These are phyloP conservation scores for Sonneratia caseolaris DNA, from an alignment of 345 rosid species.

Conservation along the genomic window DNA sequence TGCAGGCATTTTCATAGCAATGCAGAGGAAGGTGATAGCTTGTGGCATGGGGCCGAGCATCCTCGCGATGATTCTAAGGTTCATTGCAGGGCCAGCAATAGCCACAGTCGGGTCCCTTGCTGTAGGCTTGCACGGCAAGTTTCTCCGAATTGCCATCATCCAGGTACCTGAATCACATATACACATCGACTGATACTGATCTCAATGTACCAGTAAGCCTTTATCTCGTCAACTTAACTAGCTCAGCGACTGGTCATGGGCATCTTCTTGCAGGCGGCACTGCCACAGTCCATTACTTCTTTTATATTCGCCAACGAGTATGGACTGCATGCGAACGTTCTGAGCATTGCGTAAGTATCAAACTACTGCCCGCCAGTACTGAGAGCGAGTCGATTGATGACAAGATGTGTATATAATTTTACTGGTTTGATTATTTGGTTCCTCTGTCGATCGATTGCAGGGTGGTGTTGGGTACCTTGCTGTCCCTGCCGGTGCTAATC, in stretches of 20 bases:
- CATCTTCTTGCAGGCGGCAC: conserved; percentile 25
- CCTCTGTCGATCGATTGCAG: conserved; percentile 12
- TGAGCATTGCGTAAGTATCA: conserved; percentile 33
- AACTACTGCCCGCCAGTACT: neutral
- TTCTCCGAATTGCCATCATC: conserved; percentile 27
- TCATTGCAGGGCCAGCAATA: conserved; percentile 31
- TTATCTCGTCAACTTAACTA: neutral
- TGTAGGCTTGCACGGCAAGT: conserved; percentile 31
- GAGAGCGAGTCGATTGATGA: neutral
- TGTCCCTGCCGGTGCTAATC: conserved; percentile 23
- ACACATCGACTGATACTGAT: neutral
- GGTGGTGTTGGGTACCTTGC: conserved; percentile 31
- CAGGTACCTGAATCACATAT: conserved; percentile 15
- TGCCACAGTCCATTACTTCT: conserved; percentile 33
- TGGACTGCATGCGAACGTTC: conserved; percentile 30
- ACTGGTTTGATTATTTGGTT: no score
- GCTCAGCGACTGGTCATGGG: neutral
- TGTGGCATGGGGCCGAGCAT: conserved; percentile 51
- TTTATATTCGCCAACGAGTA: conserved; percentile 41
- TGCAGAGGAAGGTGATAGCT: conserved; percentile 58
- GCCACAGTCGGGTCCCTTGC: conserved; percentile 20
- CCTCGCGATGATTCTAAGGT: conserved; percentile 27
- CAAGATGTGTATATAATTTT: no score
- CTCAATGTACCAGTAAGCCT: neutral
- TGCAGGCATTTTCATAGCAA: conserved; percentile 56